Base-by-base conservation (phyloP, 2,329 filamentous ascomycete genomes). In the Alternaria hordeiaustralica region DNA sequence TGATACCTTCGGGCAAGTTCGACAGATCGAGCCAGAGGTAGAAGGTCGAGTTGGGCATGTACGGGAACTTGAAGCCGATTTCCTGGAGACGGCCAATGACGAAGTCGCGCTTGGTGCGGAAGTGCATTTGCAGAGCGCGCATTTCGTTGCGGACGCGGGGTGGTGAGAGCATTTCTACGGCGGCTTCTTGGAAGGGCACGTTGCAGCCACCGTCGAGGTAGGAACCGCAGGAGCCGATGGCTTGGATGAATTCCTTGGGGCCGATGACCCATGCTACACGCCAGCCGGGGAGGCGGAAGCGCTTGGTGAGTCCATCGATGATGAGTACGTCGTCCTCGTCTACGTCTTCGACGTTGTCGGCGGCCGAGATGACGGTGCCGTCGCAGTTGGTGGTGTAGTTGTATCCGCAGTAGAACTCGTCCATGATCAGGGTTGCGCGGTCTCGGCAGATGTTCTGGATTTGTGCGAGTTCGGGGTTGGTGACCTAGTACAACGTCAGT, bases 191-290 rank as follows among this genome's bases (percentile, higher is more conserved):
- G 87, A 98, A 97, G 45, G 95, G 93, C 33, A 95, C 94, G 78
- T 96, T 96, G 80, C 94, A 93, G 71, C 95, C 95, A 72, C 95
- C 95, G 75, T 98, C 95, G 44, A 97, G 90, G 83, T 97, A 97
- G 43, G 91, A 95, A 63, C 95, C 95, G 77, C 94, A 97, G 43
- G 92, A 94, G 60, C 93, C 93, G 69, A 97, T 94, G 28, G 95
- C 94, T 80, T 92, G 90, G 83, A 97, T 93, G 82, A 97, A 98
- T 75, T 97, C 94, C 85, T 97, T 97, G 69, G 95, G 95, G 2
- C 95, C 95, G 59, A 98, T 80, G 71, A 98, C 94, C 95, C 95
- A 98, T 7, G 95, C 94, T 46, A 98, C 94, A 78, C 95, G 92
- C 94, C 95, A 98, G 65, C 95, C 95, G 2, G 95, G 95, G 30